Evolutionary conservation across 1,284 basidiomycete genomes (phyloP), one percentile per base, ranked within the genome.

Genomic region (Fomitopsis palustris): DNA sequence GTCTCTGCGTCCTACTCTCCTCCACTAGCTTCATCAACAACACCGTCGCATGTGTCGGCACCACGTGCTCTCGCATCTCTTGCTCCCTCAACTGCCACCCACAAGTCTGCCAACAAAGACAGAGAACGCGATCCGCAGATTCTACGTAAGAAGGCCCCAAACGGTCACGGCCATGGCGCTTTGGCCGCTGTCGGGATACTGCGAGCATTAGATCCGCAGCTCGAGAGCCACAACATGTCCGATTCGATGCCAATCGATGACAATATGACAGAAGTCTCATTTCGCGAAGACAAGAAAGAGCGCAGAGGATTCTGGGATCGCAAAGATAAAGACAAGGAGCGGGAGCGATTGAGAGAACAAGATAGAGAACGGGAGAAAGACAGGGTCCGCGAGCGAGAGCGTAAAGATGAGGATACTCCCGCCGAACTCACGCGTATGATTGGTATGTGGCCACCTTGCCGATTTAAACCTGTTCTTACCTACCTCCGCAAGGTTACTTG

Each of bases 391-490:
- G 67, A 74, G 38, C 69, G 55, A 38, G 65, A 65, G 39, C 64
- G 70, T 72, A 67, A 65, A 73, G 78, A 80, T 19, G 81, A 83
- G 41, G 77, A 79, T 7, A 62, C 70, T 8, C 76, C 74, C 17
- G 77, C 76, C 2, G 86, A 87, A 61, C 73, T 88, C 10, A 88
- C 85, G 2, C 77, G 84, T 58, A 86, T 88, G 84, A 88, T 90
- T 59, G 87, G 88, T 87, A 69, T 57, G 71, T 65, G 3, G 35
- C 21, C 0, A 21, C 38, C 38, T 49, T 10, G 21, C 5, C 29
- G 21, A 21, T 37, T 1, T 14, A 12, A 12, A 37, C 35, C 35
- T 14, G 2, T 14, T 9, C 14, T 35, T 49, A 27, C 21, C 41
- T 53, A 29, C n/a, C 25, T 4, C 19, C 31, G 8, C 8, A 62